Conservation (phyloP, 177 flowering plant genomes). For the Vitis hybrid region DNA sequence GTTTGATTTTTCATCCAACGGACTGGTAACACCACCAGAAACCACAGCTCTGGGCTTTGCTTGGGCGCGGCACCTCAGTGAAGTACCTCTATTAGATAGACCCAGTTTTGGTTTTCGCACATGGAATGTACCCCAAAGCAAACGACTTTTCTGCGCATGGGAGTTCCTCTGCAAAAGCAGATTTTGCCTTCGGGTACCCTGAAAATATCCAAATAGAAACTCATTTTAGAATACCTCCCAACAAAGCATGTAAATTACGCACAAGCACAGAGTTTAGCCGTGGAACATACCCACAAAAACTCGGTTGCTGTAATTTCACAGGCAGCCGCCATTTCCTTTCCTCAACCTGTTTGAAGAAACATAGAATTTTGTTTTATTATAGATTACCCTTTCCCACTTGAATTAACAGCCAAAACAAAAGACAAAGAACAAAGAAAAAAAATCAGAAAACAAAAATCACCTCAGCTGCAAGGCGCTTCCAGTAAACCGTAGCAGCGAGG, state of each 20-base stretch:
- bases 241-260: background rate
- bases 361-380: background rate
- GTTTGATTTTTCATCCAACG: constrained; percentile 26
- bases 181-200: constrained; percentile 59
- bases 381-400: background rate
- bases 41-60: constrained; percentile 45
- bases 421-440: background rate
- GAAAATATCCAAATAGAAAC: constrained; percentile 11
- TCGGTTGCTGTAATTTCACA: constrained; percentile 33
- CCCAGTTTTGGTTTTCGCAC: constrained; percentile 10
- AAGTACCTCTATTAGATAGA: constrained; percentile 18
- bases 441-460: background rate
- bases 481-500: background rate
- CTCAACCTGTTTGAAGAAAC: background rate
- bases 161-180: constrained; percentile 33
- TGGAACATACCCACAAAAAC: constrained; percentile 31
- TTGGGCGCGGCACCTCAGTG: constrained; percentile 21
- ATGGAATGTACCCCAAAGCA: constrained; percentile 39
- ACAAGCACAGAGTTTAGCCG: no score
- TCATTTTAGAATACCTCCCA: background rate
- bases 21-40: constrained; percentile 34
- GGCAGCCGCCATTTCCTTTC: constrained; percentile 29
- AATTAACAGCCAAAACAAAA: background rate
- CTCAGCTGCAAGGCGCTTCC: background rate
- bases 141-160: constrained; percentile 15